Conservation (phyloP, 1,284 basidiomycete species). For the Cystobasidium pallidum region DNA sequence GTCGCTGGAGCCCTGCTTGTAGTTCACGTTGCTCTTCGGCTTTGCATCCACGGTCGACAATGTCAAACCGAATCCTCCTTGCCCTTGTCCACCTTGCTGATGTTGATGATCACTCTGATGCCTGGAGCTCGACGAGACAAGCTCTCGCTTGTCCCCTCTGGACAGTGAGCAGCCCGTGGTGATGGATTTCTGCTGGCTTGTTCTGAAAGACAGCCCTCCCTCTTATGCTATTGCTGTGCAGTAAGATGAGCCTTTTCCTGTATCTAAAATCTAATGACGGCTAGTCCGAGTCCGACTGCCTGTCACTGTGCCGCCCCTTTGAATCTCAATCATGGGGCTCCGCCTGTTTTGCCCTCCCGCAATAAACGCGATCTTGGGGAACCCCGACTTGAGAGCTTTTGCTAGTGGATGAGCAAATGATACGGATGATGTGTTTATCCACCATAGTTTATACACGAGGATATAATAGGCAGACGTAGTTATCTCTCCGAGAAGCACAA, state of each 20-base stretch:
- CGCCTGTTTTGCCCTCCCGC: neutral
- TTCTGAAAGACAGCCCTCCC: too few relatives aligned
- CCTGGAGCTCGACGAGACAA: neutral
- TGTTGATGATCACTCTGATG: neutral
- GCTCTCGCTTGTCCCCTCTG: slow-evolving; percentile 12
- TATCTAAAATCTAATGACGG: too few relatives aligned
- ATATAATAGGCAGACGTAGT: too few relatives aligned
- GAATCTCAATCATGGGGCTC: neutral
- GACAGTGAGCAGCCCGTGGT: slow-evolving; percentile 23
- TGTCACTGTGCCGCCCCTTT: too few relatives aligned
- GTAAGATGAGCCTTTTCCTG: neutral
- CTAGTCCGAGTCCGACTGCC: too few relatives aligned
- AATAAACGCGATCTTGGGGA: neutral
- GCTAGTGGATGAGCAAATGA: too few relatives aligned
- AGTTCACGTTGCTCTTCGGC: neutral
- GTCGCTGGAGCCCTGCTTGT: slow-evolving; percentile 1
- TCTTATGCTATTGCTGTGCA: neutral
- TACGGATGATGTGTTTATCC: too few relatives aligned
- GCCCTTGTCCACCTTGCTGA: neutral
- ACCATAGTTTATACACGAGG: too few relatives aligned
- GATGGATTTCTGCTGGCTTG: neutral
- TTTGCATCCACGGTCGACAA: neutral
- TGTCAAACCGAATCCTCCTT: too few relatives aligned
- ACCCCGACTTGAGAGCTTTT: too few relatives aligned
- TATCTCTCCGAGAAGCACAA: too few relatives aligned